Base-by-base conservation (phyloP, 2,329 filamentous ascomycete genomes). In the Ambrosiella cleistominuta region DNA sequence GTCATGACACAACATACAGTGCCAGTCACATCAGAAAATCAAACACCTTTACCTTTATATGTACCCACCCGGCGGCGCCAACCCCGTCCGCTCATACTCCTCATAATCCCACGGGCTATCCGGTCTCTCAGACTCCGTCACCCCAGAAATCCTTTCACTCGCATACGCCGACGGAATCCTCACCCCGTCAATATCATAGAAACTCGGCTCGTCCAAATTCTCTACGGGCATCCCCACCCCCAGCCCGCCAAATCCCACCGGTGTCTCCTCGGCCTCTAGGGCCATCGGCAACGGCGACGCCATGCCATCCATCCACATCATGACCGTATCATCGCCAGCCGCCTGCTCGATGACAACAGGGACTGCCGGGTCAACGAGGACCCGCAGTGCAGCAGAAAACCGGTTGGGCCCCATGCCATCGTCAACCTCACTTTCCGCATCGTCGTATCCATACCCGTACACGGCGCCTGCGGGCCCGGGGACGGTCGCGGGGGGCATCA, bases 241-340 rank as follows among this genome's bases (percentile, higher is more conserved):
- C 39, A 27, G 45, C 42, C 17, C 47, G 8, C 19, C 19, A 35
- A 51, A 36, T 7, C 19, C 37, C 12, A 54, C 42, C 2, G 57
- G 51, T 7, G 57, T 27, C 27, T 27, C 52, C 11, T n/a, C 36
- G n/a, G 57, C 15, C 17, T 36, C n/a, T 17, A 54, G 57, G 11
- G 53, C 53, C 53, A 45, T 49, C 11, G 57, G 57, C 13, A 56
- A 15, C 17, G 59, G 50, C 13, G 56, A 55, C 8, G 40, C n/a
- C 36, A 57, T 37, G 27, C 44, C 59, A 53, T 44, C 59, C 59
- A 60, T 60, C 59, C 59, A 60, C 36, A 57, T 57, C 59, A 60
- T 60, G 4, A 60, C 59, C 7, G 55, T 57, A 44, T 35, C 52
- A 2, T 52, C 36, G 11, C 57, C 55, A 40, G 36, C 50, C 2